Evolutionary conservation across 306 rosid species (phyloP).

Genomic region (Cicer arietinum): DNA sequence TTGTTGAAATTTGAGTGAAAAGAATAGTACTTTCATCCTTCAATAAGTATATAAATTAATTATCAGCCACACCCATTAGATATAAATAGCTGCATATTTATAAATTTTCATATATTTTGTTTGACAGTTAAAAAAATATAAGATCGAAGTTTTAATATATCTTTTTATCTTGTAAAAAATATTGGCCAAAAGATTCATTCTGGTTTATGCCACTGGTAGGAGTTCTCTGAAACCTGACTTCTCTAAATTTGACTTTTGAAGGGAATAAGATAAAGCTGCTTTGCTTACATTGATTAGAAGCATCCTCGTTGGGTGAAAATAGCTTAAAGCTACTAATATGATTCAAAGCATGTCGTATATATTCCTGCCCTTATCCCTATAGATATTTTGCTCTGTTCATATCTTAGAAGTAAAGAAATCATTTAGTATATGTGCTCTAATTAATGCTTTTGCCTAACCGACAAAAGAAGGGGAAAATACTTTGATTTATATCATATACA

Average conservation of each 20-base stretch:
- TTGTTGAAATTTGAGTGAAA: constrained; percentile 2
- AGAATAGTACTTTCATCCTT: constrained; percentile 19
- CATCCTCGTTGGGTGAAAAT: constrained; percentile 46
- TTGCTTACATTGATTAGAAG: constrained; percentile 7
- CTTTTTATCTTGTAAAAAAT: not conserved
- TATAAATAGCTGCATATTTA: not conserved
- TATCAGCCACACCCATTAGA: not conserved
- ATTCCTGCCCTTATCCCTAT: constrained; percentile 33
- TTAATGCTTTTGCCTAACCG: constrained; percentile 34
- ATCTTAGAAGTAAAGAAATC: constrained; percentile 50
- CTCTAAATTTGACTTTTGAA: constrained; percentile 44
- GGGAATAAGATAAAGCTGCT: constrained; percentile 40
- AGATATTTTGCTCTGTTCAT: constrained; percentile 44
- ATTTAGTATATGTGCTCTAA: constrained; percentile 53
- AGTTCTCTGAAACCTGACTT: constrained; percentile 40
- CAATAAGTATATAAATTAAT: constrained; percentile 8
- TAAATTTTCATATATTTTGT: not conserved
- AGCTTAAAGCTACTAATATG: constrained; percentile 35
- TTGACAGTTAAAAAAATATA: not conserved
- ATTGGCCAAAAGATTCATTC: not conserved
- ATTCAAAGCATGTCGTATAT: constrained; percentile 47
- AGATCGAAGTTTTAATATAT: not conserved
- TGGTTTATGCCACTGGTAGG: not conserved
- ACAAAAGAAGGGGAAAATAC: not conserved
- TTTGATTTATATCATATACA: constrained; percentile 11